Percentiles rank a stretch among this genome's conserved stretches.
Conservation (phyloP, 148 eudicot genomes). For the Spergularia bocconei region DNA sequence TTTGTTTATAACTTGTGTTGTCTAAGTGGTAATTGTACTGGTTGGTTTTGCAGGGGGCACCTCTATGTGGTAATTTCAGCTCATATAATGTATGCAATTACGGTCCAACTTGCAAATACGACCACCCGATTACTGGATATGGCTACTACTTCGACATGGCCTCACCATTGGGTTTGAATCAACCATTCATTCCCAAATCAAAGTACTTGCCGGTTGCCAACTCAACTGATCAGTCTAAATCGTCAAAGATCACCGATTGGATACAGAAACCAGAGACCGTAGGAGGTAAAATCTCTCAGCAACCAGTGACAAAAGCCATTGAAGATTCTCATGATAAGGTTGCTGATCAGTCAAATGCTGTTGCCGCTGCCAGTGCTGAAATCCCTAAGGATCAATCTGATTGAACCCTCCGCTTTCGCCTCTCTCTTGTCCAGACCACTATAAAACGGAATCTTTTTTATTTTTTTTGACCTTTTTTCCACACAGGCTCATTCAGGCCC, state of each 20-base stretch:
- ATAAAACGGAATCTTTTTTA: background rate
- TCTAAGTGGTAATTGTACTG: background rate
- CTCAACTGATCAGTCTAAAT: constrained; percentile 26
- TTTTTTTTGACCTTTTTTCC: background rate
- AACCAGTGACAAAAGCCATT: background rate
- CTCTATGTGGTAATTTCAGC: constrained; percentile 47
- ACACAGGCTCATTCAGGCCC: background rate
- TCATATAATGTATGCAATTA: constrained; percentile 56
- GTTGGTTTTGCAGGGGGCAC: constrained; percentile 45
- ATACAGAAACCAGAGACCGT: constrained; percentile 30
- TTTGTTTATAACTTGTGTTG: background rate
- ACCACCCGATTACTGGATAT: constrained; percentile 57
- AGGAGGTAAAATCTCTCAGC: constrained; percentile 12
- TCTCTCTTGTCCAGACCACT: background rate
- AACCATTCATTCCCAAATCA: constrained; percentile 30
- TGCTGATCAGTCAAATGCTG: constrained; percentile 7
- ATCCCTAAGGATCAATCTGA: constrained; percentile 15
- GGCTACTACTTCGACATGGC: constrained; percentile 37
- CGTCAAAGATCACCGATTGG: constrained; percentile 33
- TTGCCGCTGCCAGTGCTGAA: constrained; percentile 6
- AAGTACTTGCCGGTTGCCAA: constrained; percentile 25
- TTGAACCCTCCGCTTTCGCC: background rate
- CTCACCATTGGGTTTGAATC: constrained; percentile 25
- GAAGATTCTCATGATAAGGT: constrained; percentile 17
- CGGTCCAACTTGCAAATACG: constrained; percentile 63